Conservation (phyloP, 164 flowering plant species). For the Nelumbo lutea region DNA sequence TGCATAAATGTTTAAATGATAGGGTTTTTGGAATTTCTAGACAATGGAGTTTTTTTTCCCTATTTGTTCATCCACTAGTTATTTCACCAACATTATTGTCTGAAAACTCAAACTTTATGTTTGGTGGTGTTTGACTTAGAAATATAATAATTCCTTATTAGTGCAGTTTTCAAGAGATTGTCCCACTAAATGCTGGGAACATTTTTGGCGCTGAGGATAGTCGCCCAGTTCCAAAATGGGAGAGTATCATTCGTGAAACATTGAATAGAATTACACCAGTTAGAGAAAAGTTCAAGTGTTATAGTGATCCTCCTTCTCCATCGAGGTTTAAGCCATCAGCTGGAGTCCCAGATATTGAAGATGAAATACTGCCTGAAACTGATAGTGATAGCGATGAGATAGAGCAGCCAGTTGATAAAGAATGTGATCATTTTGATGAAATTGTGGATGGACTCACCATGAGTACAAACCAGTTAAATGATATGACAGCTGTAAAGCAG, state of each 20-base stretch:
- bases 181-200: conserved; percentile 94
- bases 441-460: conserved; percentile 13
- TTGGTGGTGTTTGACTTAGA: background rate
- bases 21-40: too few relatives aligned
- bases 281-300: conserved; percentile 50
- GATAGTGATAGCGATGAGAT: conserved; percentile 71
- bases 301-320: conserved; percentile 92
- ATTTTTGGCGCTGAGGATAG: conserved; percentile 87
- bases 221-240: conserved; percentile 81
- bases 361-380: conserved; percentile 48
- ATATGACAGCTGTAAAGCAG: conserved; percentile 16
- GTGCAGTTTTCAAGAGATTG: conserved; percentile 87
- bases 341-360: conserved; percentile 59
- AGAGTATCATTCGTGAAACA: conserved; percentile 68
- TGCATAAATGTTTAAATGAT: too few relatives aligned
- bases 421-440: conserved; percentile 29
- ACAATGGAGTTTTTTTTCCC: background rate
- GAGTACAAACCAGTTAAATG: conserved; percentile 11
- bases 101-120: background rate
- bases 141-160: conserved; percentile 2
- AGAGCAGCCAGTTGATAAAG: conserved; percentile 59
- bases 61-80: background rate
- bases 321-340: conserved; percentile 75
- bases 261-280: conserved; percentile 47
- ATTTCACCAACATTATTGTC: background rate